Conservation (phyloP, 2,329 filamentous ascomycete species). For the Aspergillus fischeri region DNA sequence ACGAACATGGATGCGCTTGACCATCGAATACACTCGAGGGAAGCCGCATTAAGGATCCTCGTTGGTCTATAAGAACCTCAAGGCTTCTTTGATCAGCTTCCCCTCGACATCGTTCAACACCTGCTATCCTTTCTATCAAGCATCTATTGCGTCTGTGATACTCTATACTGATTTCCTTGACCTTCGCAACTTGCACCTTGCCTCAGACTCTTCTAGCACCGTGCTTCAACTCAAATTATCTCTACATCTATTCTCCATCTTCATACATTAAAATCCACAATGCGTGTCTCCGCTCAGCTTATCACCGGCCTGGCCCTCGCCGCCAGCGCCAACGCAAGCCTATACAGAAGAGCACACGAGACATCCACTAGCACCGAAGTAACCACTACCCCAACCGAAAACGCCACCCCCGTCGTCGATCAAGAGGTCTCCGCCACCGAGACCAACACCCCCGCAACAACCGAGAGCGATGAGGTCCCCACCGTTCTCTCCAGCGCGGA, state of each 20-base stretch:
- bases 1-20: neutral
- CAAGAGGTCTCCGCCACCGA: neutral
- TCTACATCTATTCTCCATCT: neutral
- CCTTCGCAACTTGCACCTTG: neutral
- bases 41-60: neutral
- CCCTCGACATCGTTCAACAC: neutral
- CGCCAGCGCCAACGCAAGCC: conserved; percentile 9
- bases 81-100: neutral
- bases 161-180: neutral
- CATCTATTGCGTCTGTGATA: neutral
- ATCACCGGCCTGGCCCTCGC: conserved; percentile 17
- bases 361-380: neutral
- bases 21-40: neutral
- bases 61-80: neutral
- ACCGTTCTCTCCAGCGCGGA: conserved; percentile 8
- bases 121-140: neutral
- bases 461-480: neutral
- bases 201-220: neutral
- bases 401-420: neutral
- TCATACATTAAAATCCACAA: conserved; percentile 13
- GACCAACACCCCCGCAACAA: neutral
- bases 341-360: neutral
- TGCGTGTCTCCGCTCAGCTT: conserved; percentile 26
- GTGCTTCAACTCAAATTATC: neutral
- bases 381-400: neutral